A percentile compares a stretch with the other conserved stretches of the same genome.
Conservation (phyloP, 108 stramenopile genomes). For the Cylindrotheca closterium region DNA sequence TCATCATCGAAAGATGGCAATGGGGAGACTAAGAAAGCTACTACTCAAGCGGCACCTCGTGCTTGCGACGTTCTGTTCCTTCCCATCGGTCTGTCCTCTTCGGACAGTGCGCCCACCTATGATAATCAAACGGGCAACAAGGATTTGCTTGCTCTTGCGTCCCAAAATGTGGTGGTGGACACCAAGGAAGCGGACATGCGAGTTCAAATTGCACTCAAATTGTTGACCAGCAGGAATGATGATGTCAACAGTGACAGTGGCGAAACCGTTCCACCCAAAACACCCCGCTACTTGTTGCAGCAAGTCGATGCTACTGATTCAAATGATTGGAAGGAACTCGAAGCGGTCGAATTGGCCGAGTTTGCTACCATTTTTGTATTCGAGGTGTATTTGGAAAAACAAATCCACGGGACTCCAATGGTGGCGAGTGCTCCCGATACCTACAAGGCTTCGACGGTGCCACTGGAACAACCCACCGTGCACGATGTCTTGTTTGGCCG, state of each 20-base stretch:
- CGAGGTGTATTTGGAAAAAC: slow-evolving; percentile 50
- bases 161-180: slow-evolving; percentile 32
- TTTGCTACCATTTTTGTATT: slow-evolving; percentile 44
- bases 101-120: slow-evolving; percentile 35
- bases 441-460: slow-evolving; percentile 27
- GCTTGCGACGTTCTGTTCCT: slow-evolving; percentile 44
- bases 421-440: slow-evolving; percentile 11
- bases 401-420: slow-evolving; percentile 22
- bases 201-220: slow-evolving; percentile 32
- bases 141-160: slow-evolving; percentile 36
- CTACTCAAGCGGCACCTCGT: slow-evolving; percentile 19
- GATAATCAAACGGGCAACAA: slow-evolving; percentile 50
- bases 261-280: slow-evolving; percentile 16
- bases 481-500: slow-evolving; percentile 34
- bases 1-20: slow-evolving; percentile 1
- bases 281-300: slow-evolving; percentile 31
- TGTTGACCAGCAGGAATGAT: slow-evolving; percentile 26
- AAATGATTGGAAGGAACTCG: slow-evolving; percentile 28
- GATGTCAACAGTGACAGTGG: slow-evolving; percentile 27
- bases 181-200: slow-evolving; percentile 22
- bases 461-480: slow-evolving; percentile 23
- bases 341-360: slow-evolving; percentile 26
- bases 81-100: slow-evolving; percentile 10
- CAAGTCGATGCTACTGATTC: slow-evolving; percentile 16
- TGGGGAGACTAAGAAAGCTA: slow-evolving; percentile 12